A percentile compares a stretch with the other conserved stretches of the same genome.
These are phyloP conservation scores for Gastrolobium villosum DNA, from an alignment of 306 rosid species.

Conservation along the genomic window DNA sequence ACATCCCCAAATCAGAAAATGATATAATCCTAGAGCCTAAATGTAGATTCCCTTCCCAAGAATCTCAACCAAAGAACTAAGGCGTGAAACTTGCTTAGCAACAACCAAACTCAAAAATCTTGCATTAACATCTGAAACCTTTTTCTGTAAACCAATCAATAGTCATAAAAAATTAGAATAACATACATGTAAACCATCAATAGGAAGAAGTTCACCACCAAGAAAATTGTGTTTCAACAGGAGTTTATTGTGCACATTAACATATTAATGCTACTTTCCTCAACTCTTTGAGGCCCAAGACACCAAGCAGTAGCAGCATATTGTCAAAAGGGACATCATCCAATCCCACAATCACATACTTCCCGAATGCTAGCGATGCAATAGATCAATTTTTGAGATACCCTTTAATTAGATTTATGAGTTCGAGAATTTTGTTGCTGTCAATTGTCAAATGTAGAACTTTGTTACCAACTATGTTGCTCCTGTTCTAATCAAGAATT, in stretches of 20 bases:
- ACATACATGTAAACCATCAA: not conserved
- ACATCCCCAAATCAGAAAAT: not conserved
- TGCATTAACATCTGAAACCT: not conserved
- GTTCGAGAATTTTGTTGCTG: not conserved
- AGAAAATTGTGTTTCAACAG: not conserved
- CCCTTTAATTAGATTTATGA: not conserved
- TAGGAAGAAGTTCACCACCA: not conserved
- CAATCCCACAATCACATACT: not conserved
- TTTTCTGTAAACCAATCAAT: not conserved
- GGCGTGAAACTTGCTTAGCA: constrained; percentile 28
- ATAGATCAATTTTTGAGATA: not conserved
- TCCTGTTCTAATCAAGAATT: not conserved
- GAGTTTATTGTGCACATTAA: not conserved
- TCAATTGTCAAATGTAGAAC: not conserved
- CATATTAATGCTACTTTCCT: not conserved
- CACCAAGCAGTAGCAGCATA: not conserved
- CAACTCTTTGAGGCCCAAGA: not conserved
- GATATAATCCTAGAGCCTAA: not conserved
- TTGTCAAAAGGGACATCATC: not conserved
- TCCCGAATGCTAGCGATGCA: too few relatives aligned
- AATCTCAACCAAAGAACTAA: not conserved
- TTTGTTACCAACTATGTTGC: not conserved
- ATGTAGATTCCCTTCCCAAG: not conserved
- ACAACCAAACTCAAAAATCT: not conserved
- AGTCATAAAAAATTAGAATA: not conserved